phyloP scores from a whole-genome alignment of 164 flowering plant genomes.

The Tinospora cordifolia region DNA sequence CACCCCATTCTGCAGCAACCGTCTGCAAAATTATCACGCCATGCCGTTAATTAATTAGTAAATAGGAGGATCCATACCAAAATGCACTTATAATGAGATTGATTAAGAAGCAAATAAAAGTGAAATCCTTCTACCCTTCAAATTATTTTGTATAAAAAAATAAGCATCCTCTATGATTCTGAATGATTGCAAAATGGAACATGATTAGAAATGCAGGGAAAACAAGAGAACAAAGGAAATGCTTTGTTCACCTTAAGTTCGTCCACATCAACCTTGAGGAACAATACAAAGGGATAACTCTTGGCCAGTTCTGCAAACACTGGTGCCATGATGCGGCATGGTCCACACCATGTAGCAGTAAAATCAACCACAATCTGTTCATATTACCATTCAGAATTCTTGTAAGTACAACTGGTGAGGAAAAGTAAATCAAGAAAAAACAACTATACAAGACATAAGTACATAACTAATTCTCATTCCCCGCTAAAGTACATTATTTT shows the following conservation, averaged over 20 bases:
- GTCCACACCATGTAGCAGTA: conserved; percentile 85
- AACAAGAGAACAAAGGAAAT: background rate
- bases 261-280: conserved; percentile 85
- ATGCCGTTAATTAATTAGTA: background rate
- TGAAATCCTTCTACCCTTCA: background rate
- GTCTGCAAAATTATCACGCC: conserved; percentile 28
- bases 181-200: too few species aligned
- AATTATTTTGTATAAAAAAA: background rate
- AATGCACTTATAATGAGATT: too few species aligned
- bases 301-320: conserved; percentile 55
- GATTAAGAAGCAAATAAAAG: background rate
- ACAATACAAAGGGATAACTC: conserved; percentile 40
- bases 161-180: too few species aligned
- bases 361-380: conserved; percentile 74
- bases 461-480: background rate
- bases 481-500: too few species aligned
- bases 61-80: background rate
- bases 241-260: conserved; percentile 41
- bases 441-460: background rate
- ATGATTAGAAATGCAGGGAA: too few species aligned
- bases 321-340: conserved; percentile 68
- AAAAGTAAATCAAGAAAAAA: background rate
- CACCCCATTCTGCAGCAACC: conserved; percentile 42
- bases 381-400: background rate
- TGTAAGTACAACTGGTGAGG: background rate